Percentiles rank a stretch among this genome's conserved stretches.
phyloP scores from a whole-genome alignment of 1,284 basidiomycete genomes.

The Papiliotrema nemorosa region DNA sequence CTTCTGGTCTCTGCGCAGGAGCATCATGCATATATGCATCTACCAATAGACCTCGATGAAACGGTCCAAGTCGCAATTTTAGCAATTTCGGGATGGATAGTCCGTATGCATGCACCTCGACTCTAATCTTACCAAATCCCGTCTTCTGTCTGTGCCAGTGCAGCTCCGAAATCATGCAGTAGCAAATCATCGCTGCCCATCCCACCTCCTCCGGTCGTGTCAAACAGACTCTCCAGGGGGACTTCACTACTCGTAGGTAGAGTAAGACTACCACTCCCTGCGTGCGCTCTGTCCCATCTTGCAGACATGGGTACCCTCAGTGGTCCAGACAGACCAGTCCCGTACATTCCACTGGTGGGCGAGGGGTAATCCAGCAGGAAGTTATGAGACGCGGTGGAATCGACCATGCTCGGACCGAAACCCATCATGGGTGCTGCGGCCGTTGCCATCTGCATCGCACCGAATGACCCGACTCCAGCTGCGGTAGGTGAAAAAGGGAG shows the following conservation, averaged over 20 bases:
- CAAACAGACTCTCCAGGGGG: conserved; percentile 8
- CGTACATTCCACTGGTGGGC: not conserved
- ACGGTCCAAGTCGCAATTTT: too few relatives aligned
- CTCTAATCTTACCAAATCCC: not conserved
- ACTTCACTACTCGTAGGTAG: conserved; percentile 5
- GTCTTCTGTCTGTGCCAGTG: conserved; percentile 27
- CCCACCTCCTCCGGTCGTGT: not conserved
- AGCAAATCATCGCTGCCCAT: conserved; percentile 3
- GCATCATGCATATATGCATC: too few relatives aligned
- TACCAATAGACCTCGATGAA: too few relatives aligned
- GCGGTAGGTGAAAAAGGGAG: conserved; percentile 28
- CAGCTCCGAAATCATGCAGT: conserved; percentile 18
- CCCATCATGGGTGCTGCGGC: not conserved
- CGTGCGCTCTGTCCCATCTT: conserved; percentile 7
- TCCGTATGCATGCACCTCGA: too few relatives aligned
- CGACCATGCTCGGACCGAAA: too few relatives aligned
- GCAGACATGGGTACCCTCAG: conserved; percentile 5
- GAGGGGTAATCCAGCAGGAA: conserved; percentile 3
- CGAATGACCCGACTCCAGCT: conserved; percentile 3
- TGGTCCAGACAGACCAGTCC: not conserved
- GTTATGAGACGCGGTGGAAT: too few relatives aligned
- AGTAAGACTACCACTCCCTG: too few relatives aligned
- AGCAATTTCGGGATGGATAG: too few relatives aligned
- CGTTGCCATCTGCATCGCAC: not conserved
- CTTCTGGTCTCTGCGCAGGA: too few relatives aligned